These are phyloP conservation scores for Mortierella antarctica DNA, from an alignment of 192 early-diverging fungal genomes.

Conservation along the genomic window DNA sequence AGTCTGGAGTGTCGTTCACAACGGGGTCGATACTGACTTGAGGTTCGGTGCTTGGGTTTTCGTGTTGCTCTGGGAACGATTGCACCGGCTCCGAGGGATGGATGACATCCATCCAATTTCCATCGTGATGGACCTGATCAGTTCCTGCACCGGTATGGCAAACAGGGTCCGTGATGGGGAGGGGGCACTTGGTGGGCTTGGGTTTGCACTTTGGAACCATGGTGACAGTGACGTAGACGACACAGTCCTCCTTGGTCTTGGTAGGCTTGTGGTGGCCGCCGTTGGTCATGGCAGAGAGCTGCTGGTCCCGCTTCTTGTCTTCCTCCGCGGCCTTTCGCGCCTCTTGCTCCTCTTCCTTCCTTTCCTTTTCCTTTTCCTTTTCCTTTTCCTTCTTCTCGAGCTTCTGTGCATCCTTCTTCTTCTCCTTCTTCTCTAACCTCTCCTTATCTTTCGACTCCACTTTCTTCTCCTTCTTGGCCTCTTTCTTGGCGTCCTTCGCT, in stretches of 20 bases:
- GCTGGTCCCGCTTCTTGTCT: background rate
- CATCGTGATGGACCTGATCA: background rate
- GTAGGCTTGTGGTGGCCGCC: slow-evolving; percentile 1
- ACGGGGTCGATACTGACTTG: background rate
- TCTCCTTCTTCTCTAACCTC: background rate
- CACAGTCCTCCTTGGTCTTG: slow-evolving; percentile 12
- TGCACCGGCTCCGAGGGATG: background rate
- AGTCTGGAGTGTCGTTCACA: background rate
- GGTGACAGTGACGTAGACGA: slow-evolving; percentile 13
- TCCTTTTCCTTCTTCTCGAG: background rate
- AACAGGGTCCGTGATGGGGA: background rate
- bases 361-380: background rate
- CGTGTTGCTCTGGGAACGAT: background rate
- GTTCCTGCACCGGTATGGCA: background rate
- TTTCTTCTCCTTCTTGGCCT: background rate
- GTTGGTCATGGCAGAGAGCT: background rate
- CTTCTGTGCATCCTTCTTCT: background rate
- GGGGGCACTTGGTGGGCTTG: background rate
- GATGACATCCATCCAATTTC: too few relatives aligned
- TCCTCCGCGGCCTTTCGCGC: background rate
- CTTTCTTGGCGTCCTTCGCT: background rate
- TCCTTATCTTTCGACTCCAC: background rate
- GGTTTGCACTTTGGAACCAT: slow-evolving; percentile 9
- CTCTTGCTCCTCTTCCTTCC: background rate
- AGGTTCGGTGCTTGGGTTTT: too few relatives aligned